phyloP scores from a whole-genome alignment of 2,329 filamentous ascomycete genomes.

The Colletotrichum lupini region DNA sequence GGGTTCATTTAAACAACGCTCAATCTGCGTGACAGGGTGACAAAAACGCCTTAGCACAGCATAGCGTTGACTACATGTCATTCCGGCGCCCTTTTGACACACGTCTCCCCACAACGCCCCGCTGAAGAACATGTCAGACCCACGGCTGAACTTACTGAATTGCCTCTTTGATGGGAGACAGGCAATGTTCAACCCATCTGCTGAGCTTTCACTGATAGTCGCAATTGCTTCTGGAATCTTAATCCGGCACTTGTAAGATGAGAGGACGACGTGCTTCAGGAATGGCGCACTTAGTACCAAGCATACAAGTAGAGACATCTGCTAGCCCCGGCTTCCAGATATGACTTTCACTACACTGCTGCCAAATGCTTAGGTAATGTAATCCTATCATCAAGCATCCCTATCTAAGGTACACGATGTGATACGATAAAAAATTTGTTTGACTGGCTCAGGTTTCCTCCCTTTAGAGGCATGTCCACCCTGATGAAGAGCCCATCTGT shows the following conservation, averaged over 20 bases:
- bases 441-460: too few species aligned
- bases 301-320: neutral
- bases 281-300: neutral
- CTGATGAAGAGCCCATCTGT: neutral
- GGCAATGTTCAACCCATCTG: neutral
- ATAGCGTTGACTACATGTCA: neutral
- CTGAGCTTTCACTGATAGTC: neutral
- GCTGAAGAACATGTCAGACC: neutral
- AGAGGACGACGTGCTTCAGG: neutral
- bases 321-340: neutral
- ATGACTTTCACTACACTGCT: neutral
- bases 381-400: neutral
- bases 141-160: neutral
- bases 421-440: too few species aligned
- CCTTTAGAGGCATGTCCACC: neutral
- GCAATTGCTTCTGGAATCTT: neutral
- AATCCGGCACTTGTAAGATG: neutral
- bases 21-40: neutral
- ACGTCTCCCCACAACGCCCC: conserved; percentile 3
- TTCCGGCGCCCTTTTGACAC: conserved; percentile 1
- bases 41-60: neutral
- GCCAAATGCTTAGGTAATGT: neutral
- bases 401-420: too few species aligned
- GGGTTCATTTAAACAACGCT: neutral
- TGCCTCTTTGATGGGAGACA: neutral